Base-by-base conservation (phyloP, 495 filamentous ascomycete species). In the Lichenothelia convexa region DNA sequence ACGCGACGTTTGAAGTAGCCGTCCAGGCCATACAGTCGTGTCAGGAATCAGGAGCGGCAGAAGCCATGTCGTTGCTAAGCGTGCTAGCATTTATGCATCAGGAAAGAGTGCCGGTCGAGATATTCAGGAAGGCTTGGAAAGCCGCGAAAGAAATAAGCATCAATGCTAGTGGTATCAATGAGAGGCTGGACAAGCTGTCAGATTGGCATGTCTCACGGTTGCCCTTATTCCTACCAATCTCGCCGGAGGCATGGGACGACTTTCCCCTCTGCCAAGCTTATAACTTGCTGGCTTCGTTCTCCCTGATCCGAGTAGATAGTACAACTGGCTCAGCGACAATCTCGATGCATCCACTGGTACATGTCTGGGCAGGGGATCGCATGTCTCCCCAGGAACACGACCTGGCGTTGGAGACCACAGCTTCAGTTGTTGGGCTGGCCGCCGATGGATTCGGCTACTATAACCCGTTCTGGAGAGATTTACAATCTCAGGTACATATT, bases 261-360 rank as follows among this genome's bases (percentile, higher is more conserved):
- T 53, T 36, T 32, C 51, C 48, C 34, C 40, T 57, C 8, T 34
- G 12, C 8, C 34, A 46, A 30, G 51, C 54, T 5, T 46, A 18
- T 31, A 34, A 39, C 34, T 31, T 47, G 31, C 49, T 55, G 21
- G 42, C 9, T 15, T 53, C 46, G 30, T 46, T 45, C 35, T 47
- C 47, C 12, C 24, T 55, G 29, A 36, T 45, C 9, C 42, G 34
- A 34, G 32, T 40, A 37, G 35, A 50, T 15, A 24, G 35, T 23
- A 13, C 27, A 20, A 33, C 48, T 21, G 31, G 36, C 18, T 34
- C 6, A 9, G 17, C 22, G 1, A 34, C 39, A 36, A 20, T 54
- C 6, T 46, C 44, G 3, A 49, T 49, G 46, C 46, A 49, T 36
- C 44, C 46, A 20, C 37, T 49, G 1, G 33, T 31, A 11, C 46